A percentile compares a stretch with the other conserved stretches of the same genome.
Conservation (phyloP, 2,329 filamentous ascomycete genomes). For the Fusarium zealandicum region DNA sequence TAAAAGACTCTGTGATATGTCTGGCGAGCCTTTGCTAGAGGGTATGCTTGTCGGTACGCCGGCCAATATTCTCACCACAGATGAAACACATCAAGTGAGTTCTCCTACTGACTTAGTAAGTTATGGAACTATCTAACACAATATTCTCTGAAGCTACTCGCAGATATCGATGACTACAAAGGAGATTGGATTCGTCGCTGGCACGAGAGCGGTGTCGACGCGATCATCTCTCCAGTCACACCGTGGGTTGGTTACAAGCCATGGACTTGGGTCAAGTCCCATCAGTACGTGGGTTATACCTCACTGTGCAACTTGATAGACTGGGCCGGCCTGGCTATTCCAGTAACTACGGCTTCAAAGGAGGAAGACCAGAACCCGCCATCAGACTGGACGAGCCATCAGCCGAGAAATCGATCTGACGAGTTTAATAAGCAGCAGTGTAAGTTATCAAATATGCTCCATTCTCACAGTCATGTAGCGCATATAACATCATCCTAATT, state of each 20-base stretch:
- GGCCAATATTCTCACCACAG: slow-evolving; percentile 6
- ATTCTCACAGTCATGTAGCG: too few species aligned
- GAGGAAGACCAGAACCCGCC: neutral
- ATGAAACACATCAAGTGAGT: slow-evolving; percentile 10
- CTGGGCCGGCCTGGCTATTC: slow-evolving; percentile 11
- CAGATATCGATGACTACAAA: slow-evolving; percentile 5
- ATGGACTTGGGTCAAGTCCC: slow-evolving; percentile 22
- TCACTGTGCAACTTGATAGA: slow-evolving; percentile 15
- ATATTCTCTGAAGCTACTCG: neutral
- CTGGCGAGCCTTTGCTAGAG: slow-evolving; percentile 15
- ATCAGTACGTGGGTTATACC: slow-evolving; percentile 15
- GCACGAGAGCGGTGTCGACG: slow-evolving; percentile 3
- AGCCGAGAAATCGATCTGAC: slow-evolving; percentile 11
- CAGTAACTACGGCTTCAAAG: slow-evolving; percentile 8
- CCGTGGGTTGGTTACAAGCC: slow-evolving; percentile 19
- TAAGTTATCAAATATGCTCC: slow-evolving; percentile 3
- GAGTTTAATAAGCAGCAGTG: slow-evolving; percentile 20
- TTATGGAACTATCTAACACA: neutral
- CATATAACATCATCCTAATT: too few species aligned
- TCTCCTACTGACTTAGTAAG: too few species aligned
- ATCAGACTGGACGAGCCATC: neutral
- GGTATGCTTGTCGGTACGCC: slow-evolving; percentile 15
- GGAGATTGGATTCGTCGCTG: slow-evolving; percentile 2
- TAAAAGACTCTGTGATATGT: slow-evolving; percentile 10
- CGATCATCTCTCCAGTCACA: slow-evolving; percentile 13